Conservation (phyloP, 176 grass and related monocot species). For the Chloris gayana region DNA sequence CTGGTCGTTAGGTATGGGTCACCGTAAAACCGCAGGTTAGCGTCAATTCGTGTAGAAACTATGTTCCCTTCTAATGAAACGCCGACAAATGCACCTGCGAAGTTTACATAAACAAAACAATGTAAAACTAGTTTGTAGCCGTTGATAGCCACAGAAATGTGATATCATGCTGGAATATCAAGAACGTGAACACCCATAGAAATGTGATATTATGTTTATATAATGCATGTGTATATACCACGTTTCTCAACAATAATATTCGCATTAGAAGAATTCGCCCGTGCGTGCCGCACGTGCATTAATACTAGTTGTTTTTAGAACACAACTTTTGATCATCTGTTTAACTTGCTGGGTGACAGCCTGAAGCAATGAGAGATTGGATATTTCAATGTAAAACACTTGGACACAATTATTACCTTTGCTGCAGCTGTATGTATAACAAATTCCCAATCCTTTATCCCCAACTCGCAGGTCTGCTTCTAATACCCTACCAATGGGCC, state of each 20-base stretch:
- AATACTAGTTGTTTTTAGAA: too few relatives aligned
- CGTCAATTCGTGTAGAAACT: constrained; percentile 64
- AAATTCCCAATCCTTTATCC: constrained; percentile 75
- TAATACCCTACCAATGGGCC: constrained; percentile 83
- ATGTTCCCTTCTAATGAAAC: constrained; percentile 83
- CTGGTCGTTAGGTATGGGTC: constrained; percentile 79
- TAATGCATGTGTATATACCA: too few relatives aligned
- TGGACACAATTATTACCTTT: constrained; percentile 62
- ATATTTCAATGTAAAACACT: neutral
- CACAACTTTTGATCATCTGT: too few relatives aligned
- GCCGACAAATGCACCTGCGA: constrained; percentile 78
- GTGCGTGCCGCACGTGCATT: too few relatives aligned
- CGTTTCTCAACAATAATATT: too few relatives aligned
- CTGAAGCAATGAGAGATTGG: neutral
- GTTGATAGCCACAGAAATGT: neutral
- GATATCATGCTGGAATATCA: neutral
- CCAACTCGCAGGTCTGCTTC: constrained; percentile 88
- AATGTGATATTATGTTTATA: neutral
- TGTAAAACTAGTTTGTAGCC: neutral
- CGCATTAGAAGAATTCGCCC: too few relatives aligned
- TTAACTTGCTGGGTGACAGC: neutral
- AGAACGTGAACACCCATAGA: neutral
- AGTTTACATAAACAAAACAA: neutral
- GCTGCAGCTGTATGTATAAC: constrained; percentile 94
- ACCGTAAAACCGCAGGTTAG: constrained; percentile 74